Base-by-base conservation (phyloP, 2,329 filamentous ascomycete species). In the Neonectria neomacrospora region DNA sequence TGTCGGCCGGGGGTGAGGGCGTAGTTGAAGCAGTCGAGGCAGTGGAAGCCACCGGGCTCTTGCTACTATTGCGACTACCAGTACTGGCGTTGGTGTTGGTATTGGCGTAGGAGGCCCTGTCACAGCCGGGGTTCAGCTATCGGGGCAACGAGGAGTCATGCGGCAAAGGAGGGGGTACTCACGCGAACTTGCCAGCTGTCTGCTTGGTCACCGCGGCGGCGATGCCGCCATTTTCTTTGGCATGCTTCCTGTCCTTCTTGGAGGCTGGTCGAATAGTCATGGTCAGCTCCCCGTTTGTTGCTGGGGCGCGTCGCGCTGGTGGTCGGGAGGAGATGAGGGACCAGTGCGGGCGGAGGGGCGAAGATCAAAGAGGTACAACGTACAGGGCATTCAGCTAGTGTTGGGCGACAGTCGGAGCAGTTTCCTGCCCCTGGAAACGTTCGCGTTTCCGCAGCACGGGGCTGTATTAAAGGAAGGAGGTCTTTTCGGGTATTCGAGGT, bases 201-300 rank as follows among this genome's bases (percentile, higher is more conserved):
- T 86, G 82, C 73, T 82, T 84, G 66, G 81, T 85, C 79, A 85
- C 80, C 77, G 83, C 83, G 51, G 83, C 83, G 69, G 82, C 80
- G 71, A 86, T 83, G 70, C 82, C 81, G 71, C 83, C 81, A 73
- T 77, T 78, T 72, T 85, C 83, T 82, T 80, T 85, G 75, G 80
- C 83, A 84, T 85, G 78, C 78, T 85, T 86, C 76, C 79, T 83
- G 72, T 83, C 79, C 76, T 85, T 86, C 80, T 85, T 85, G 63
- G 78, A 77, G 74, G 75, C 79, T 82, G 63, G 61, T 70, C 67
- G 71, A 64, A 54, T 59, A 67, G 64, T 64, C 69, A 74, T 71
- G 71, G 69, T 70, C 61, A 75, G 65, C 55, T 61, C 64, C 54
- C 50, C 50, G 14, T 65, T 42, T 57, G 50, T 56, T 28, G 58